phyloP scores from a whole-genome alignment of 805 yeast species.

The Alloascoidea africana region DNA sequence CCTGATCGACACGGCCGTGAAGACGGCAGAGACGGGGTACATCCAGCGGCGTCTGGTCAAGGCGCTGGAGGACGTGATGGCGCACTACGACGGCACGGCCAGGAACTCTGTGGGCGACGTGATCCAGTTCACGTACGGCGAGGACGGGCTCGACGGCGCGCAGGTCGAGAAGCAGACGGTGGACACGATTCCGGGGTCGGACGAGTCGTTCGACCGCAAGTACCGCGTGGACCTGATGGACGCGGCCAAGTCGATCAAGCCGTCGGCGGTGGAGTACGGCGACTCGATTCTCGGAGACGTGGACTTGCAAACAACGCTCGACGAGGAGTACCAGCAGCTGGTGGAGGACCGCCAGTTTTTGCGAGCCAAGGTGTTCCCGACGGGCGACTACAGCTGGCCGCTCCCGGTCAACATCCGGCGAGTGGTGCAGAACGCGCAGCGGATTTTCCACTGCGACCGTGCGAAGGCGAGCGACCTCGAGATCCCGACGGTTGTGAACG shows the following conservation, averaged over 20 bases:
- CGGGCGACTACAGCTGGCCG: slow-evolving; percentile 96
- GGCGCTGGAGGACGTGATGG: slow-evolving; percentile 95
- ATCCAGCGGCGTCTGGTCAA: slow-evolving; percentile 96
- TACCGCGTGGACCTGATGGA: slow-evolving; percentile 81
- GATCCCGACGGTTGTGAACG: slow-evolving; percentile 60
- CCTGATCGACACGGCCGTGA: slow-evolving; percentile 97
- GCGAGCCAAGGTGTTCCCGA: slow-evolving; percentile 69
- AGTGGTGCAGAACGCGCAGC: slow-evolving; percentile 92
- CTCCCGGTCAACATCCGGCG: slow-evolving; percentile 95
- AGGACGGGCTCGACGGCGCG: slow-evolving; percentile 97
- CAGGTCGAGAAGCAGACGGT: slow-evolving; percentile 94
- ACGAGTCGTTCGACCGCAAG: slow-evolving; percentile 63
- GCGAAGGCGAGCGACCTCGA: slow-evolving; percentile 83
- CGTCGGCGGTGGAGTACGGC: slow-evolving; percentile 74
- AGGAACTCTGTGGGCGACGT: slow-evolving; percentile 95
- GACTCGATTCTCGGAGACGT: slow-evolving; percentile 84
- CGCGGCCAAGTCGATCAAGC: slow-evolving; percentile 41
- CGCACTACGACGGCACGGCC: slow-evolving; percentile 95
- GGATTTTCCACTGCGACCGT: slow-evolving; percentile 87
- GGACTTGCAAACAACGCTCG: slow-evolving; percentile 64
- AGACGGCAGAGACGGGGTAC: slow-evolving; percentile 97
- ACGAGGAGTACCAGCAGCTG: slow-evolving; percentile 73
- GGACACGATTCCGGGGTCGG: slow-evolving; percentile 91
- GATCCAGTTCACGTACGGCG: slow-evolving; percentile 94
- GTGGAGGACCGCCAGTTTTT: slow-evolving; percentile 62